A percentile compares a stretch with the other conserved stretches of the same genome.
These are phyloP conservation scores for Grosmannia huntii DNA, from an alignment of 2,329 filamentous ascomycete species.

Conservation along the genomic window DNA sequence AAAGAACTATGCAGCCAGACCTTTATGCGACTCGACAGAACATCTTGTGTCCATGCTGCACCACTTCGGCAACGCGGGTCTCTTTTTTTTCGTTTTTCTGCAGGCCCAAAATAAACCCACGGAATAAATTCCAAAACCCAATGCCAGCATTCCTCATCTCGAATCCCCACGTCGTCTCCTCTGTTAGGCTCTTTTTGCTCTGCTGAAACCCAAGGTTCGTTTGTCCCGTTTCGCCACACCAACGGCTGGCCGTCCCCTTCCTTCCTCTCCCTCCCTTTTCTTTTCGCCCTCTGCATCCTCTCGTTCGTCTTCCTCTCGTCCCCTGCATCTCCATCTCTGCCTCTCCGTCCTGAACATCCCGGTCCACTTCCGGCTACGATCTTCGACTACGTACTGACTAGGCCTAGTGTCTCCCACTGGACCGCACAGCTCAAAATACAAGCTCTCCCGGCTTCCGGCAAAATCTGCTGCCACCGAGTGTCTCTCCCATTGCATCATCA, in stretches of 20 bases:
- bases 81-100: too few species aligned
- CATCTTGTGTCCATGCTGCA: not conserved
- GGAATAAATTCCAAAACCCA: too few species aligned
- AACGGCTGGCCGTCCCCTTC: not conserved
- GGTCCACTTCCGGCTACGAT: constrained; percentile 1
- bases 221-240: too few species aligned
- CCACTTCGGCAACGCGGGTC: not conserved
- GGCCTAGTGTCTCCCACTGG: not conserved
- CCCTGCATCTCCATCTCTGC: not conserved
- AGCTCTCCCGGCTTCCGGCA: not conserved
- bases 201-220: not conserved
- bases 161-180: too few species aligned
- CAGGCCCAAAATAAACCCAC: too few species aligned
- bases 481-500: not conserved
- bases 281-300: not conserved
- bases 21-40: not conserved
- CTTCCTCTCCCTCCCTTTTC: not conserved
- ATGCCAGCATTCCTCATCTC: too few species aligned
- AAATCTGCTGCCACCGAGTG: not conserved
- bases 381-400: not conserved
- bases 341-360: not conserved
- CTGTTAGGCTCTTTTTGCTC: too few species aligned
- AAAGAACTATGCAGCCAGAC: not conserved
- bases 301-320: not conserved
- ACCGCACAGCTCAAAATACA: constrained; percentile 1